Conservation (phyloP, 371 early-diverging fungal species). For the Rhizomucor pusillus region DNA sequence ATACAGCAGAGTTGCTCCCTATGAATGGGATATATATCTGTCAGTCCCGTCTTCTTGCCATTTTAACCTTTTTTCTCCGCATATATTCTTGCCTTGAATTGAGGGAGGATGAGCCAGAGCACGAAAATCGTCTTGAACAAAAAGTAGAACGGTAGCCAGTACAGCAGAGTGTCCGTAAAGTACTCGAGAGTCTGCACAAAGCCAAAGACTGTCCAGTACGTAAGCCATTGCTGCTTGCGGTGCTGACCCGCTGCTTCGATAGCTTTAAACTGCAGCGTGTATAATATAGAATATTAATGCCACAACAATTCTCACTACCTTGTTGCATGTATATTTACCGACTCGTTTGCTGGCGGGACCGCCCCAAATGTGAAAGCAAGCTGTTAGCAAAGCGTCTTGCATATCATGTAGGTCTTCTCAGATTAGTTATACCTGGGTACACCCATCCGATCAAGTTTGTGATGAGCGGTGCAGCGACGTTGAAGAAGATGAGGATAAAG, state of each 20-base stretch:
- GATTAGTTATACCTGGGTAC: slow-evolving; percentile 78
- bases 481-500: slow-evolving; percentile 81
- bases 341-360: slow-evolving; percentile 5
- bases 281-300: slow-evolving; percentile 1
- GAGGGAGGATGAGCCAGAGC: slow-evolving; percentile 70
- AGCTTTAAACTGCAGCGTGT: slow-evolving; percentile 51
- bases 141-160: slow-evolving; percentile 81
- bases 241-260: slow-evolving; percentile 61
- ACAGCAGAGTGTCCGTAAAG: slow-evolving; percentile 61
- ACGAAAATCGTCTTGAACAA: slow-evolving; percentile 69
- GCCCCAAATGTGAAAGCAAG: background rate
- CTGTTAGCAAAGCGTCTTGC: background rate
- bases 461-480: slow-evolving; percentile 76
- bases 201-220: slow-evolving; percentile 67
- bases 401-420: too few species aligned
- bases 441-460: slow-evolving; percentile 85
- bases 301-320: background rate
- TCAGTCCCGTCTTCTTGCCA: background rate
- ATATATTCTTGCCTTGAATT: slow-evolving; percentile 28
- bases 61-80: background rate
- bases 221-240: slow-evolving; percentile 73
- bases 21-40: background rate
- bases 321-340: slow-evolving; percentile 8
- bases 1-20: slow-evolving; percentile 29
- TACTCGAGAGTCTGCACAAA: slow-evolving; percentile 66